Conservation (phyloP, 371 early-diverging fungal species). For the Mucor velutinosus region DNA sequence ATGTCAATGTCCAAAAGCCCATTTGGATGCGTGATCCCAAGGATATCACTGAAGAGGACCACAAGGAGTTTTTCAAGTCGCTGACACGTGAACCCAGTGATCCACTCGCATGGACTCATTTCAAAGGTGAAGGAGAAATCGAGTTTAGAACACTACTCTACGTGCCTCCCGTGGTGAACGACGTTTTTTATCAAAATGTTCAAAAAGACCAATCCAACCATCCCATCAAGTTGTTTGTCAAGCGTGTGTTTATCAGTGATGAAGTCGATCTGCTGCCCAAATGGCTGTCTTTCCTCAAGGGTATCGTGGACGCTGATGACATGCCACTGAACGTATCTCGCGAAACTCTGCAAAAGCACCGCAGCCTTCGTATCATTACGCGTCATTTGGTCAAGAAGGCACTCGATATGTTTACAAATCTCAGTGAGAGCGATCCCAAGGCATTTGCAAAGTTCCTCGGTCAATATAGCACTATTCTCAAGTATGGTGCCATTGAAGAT, state of each 20-base stretch:
- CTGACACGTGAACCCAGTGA: slow-evolving; percentile 68
- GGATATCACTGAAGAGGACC: slow-evolving; percentile 78
- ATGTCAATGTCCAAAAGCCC: slow-evolving; percentile 84
- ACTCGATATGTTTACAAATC: slow-evolving; percentile 78
- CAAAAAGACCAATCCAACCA: slow-evolving; percentile 69
- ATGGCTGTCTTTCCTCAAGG: slow-evolving; percentile 76
- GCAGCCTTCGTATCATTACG: slow-evolving; percentile 76
- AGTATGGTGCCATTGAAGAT: slow-evolving; percentile 87
- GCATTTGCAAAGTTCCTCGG: slow-evolving; percentile 77
- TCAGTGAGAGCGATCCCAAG: slow-evolving; percentile 73
- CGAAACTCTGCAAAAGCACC: slow-evolving; percentile 91
- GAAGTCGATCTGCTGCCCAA: slow-evolving; percentile 80
- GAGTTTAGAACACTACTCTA: slow-evolving; percentile 88
- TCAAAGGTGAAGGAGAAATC: slow-evolving; percentile 87
- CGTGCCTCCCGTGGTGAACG: slow-evolving; percentile 74
- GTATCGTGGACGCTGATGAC: slow-evolving; percentile 92
- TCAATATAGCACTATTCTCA: slow-evolving; percentile 73
- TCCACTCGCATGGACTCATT: slow-evolving; percentile 75
- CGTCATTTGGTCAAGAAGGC: slow-evolving; percentile 88
- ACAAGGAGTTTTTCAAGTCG: slow-evolving; percentile 83
- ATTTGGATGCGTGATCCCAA: slow-evolving; percentile 90
- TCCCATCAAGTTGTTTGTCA: slow-evolving; percentile 90
- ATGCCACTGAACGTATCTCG: slow-evolving; percentile 95
- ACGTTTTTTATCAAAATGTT: slow-evolving; percentile 67
- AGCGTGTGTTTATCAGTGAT: slow-evolving; percentile 95